Base-by-base conservation (phyloP, 1,284 basidiomycete genomes). In the Ustilago curta region DNA sequence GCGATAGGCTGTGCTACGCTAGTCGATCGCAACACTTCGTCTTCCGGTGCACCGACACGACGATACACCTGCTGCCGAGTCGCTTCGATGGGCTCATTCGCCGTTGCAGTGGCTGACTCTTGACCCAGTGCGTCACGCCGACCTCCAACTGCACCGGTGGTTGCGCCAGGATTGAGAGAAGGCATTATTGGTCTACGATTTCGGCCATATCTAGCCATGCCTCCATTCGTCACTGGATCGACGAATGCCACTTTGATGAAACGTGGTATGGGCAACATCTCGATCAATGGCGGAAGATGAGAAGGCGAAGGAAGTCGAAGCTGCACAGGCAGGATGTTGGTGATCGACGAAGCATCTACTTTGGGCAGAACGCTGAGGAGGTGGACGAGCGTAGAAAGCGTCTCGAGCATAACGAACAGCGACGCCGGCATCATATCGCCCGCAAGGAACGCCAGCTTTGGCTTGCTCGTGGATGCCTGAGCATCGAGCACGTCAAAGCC, bases 241-340 rank as follows among this genome's bases (percentile, higher is more conserved):
- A 62, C 57, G 54, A 68, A 39, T 0, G 57, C 72, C 19, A 59
- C 59, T 29, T 54, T 66, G 25, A 75, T 11, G 14, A 50, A 44
- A 3, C 47, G 37, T 8, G 72, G 75, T 12, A 74, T 16, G 8
- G 70, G 65, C 25, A 74, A 56, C 37, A 77, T 42, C 29, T 72
- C 69, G 2, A 72, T 21, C 43, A 77, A 27, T 1, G 66, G 59
- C 18, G 75, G 75, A 43, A 61, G 43, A 57, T 77, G 75, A 11
- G 75, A 77, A n/a, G 75, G 75, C 8, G 75, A 77, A 8, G 70
- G 75, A 2, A 77, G 55, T 14, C 37, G 55, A 8, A 74, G 39
- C 29, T 68, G 53, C 50, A 40, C 43, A 0, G 70, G 67, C 14
- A 77, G 16, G 7, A 70, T 21, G 16, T 42, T 55, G 9, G 66